Percentiles rank a stretch among this genome's conserved stretches.
These are phyloP conservation scores for Sporisorium iseilematis-ciliati DNA, from an alignment of 1,284 basidiomycete species.

Conservation along the genomic window DNA sequence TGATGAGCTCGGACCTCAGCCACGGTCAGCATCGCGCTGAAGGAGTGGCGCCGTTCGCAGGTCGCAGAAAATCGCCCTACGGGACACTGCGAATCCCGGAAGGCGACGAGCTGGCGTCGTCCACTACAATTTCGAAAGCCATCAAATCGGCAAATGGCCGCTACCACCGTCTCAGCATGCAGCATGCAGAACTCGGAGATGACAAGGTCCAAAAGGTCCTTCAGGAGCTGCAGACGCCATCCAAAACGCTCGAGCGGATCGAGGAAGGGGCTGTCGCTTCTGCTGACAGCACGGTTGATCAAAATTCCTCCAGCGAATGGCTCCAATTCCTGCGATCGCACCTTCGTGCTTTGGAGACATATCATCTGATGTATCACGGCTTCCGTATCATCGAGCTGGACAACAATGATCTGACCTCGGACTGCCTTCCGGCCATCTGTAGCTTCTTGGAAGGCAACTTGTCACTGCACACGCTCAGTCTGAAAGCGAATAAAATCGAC, in stretches of 20 bases:
- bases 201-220: slow-evolving; percentile 7
- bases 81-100: slow-evolving; percentile 22
- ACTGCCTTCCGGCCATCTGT: slow-evolving; percentile 20
- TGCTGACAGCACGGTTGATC: background rate
- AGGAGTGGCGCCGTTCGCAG: background rate
- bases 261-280: background rate
- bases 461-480: slow-evolving; percentile 10
- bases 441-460: slow-evolving; percentile 20
- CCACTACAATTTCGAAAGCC: background rate
- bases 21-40: slow-evolving; percentile 6
- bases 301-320: background rate
- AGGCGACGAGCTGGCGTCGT: slow-evolving; percentile 18
- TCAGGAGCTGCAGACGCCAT: background rate
- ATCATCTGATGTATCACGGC: background rate
- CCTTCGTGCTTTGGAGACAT: background rate
- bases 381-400: slow-evolving; percentile 19
- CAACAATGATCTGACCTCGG: slow-evolving; percentile 23
- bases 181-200: slow-evolving; percentile 24
- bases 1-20: background rate
- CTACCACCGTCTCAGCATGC: slow-evolving; percentile 21
- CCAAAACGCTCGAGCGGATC: background rate
- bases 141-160: slow-evolving; percentile 12
- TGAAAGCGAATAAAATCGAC: slow-evolving; percentile 20
- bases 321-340: background rate
- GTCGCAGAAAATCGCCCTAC: slow-evolving; percentile 4